Percentiles rank a stretch among this genome's conserved stretches.
These are phyloP conservation scores for Epithele typhae DNA, from an alignment of 768 basidiomycete genomes.

Conservation along the genomic window DNA sequence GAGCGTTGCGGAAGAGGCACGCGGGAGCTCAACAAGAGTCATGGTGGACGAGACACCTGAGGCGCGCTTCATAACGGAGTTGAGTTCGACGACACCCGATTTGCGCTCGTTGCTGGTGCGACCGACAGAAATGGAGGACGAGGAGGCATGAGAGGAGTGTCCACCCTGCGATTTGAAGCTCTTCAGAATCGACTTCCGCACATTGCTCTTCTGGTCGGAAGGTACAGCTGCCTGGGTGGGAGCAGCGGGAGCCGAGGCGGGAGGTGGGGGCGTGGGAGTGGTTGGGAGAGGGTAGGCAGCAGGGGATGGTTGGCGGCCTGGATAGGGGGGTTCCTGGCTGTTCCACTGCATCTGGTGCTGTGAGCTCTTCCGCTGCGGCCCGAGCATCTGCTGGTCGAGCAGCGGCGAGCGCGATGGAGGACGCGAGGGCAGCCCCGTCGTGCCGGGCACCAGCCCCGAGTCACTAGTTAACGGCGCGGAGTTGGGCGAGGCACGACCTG, in stretches of 20 bases:
- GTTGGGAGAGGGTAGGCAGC: constrained; percentile 16
- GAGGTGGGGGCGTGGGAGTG: constrained; percentile 17
- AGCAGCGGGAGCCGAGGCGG: constrained; percentile 8
- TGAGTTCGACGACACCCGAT: constrained; percentile 37
- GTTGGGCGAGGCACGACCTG: constrained; percentile 20
- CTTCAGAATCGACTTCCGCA: constrained; percentile 72
- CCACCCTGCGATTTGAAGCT: constrained; percentile 50
- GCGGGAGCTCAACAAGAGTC: constrained; percentile 47
- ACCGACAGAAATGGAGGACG: constrained; percentile 23
- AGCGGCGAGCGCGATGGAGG: too few relatives aligned
- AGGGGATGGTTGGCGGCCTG: constrained; percentile 31
- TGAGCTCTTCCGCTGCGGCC: constrained; percentile 33
- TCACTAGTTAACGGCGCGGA: constrained; percentile 5
- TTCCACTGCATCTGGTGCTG: constrained; percentile 57
- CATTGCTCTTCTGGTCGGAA: constrained; percentile 35
- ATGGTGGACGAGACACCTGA: constrained; percentile 27
- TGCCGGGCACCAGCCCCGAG: constrained; percentile 1
- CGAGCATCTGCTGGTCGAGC: constrained; percentile 22
- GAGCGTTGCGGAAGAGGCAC: constrained; percentile 19
- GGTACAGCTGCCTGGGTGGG: constrained; percentile 29
- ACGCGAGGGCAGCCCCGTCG: too few relatives aligned
- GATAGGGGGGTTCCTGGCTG: constrained; percentile 68
- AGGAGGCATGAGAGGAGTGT: constrained; percentile 16
- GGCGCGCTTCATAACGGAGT: constrained; percentile 28
- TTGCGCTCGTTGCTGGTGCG: constrained; percentile 27